Conservation (phyloP, 2,329 filamentous ascomycete species). For the Xylaria sp. region DNA sequence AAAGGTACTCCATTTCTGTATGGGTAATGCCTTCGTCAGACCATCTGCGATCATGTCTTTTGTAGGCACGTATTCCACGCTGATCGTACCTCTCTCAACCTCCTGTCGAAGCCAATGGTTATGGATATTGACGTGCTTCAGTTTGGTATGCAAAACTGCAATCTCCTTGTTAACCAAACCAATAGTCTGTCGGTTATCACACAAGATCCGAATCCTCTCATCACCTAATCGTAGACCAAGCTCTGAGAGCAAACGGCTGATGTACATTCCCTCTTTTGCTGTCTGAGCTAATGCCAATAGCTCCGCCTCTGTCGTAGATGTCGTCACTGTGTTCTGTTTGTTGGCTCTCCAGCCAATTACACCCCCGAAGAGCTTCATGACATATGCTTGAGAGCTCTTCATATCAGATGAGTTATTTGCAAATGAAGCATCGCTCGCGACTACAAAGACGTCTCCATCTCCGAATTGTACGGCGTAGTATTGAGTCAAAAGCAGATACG, state of each 20-base stretch:
- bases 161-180: background rate
- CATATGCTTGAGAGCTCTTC: conserved; percentile 8
- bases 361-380: conserved; percentile 1
- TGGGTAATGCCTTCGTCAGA: background rate
- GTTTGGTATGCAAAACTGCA: background rate
- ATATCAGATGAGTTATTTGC: background rate
- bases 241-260: background rate
- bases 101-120: conserved; percentile 3
- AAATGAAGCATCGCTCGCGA: conserved; percentile 3
- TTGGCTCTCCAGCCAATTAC: conserved; percentile 4
- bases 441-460: background rate
- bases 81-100: background rate
- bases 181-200: conserved; percentile 9
- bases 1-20: no score
- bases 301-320: conserved; percentile 1
- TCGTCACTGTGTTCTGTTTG: conserved; percentile 3
- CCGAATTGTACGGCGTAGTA: background rate
- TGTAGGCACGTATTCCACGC: background rate
- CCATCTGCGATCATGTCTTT: background rate
- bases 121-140: background rate
- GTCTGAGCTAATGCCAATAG: conserved; percentile 2
- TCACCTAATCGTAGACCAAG: background rate
- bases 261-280: conserved; percentile 2
- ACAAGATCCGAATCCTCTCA: background rate
- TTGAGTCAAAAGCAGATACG: background rate